Conservation (phyloP, 768 basidiomycete genomes). For the Tephrocybe sp. region DNA sequence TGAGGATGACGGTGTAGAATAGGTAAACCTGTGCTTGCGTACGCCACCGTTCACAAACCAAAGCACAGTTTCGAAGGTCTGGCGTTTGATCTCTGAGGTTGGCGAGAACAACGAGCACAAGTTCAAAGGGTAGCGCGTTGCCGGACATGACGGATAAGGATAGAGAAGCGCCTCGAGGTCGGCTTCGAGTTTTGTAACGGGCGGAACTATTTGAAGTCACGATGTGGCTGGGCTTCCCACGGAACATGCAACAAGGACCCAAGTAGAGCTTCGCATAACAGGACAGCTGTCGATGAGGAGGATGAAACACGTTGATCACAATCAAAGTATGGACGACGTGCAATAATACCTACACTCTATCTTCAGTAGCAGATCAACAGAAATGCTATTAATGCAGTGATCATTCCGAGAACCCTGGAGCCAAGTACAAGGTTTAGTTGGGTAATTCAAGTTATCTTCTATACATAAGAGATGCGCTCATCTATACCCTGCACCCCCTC, state of each 20-base stretch:
- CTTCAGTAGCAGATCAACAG: background rate
- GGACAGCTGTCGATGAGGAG: background rate
- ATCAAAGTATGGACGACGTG: background rate
- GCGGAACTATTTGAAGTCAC: background rate
- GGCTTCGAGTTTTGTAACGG: background rate
- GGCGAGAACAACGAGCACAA: constrained; percentile 5
- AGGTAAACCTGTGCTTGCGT: constrained; percentile 6
- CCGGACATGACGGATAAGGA: background rate
- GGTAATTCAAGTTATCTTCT: constrained; percentile 8
- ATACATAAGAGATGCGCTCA: constrained; percentile 10
- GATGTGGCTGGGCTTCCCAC: background rate
- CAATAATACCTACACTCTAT: background rate
- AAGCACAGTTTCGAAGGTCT: constrained; percentile 7
- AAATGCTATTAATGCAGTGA: constrained; percentile 4
- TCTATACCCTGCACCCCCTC: constrained; percentile 1
- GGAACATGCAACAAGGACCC: background rate
- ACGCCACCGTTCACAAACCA: constrained; percentile 12
- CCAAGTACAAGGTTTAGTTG: constrained; percentile 6
- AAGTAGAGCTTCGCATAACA: background rate
- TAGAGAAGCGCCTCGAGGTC: background rate
- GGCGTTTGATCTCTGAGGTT: constrained; percentile 2
- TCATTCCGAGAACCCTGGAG: background rate
- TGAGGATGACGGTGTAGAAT: constrained; percentile 3
- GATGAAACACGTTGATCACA: background rate
- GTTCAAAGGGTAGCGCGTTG: constrained; percentile 1